Base-by-base conservation (phyloP, 495 filamentous ascomycete genomes). In the Penicillium soppii region DNA sequence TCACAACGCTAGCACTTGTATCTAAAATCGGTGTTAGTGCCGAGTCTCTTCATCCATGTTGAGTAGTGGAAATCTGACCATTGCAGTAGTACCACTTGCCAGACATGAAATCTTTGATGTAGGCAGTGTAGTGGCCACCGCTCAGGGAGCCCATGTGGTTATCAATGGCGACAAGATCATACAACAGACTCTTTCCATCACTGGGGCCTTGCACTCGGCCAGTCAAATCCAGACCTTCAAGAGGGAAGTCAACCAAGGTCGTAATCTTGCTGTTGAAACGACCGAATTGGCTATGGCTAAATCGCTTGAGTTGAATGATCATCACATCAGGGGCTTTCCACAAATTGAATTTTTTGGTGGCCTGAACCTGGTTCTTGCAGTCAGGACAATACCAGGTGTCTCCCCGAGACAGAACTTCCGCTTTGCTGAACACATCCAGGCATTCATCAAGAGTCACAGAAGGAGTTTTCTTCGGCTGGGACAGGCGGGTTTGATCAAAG, bases 271-370 rank as follows among this genome's bases (percentile, higher is more conserved):
- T 89, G 17, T 91, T 78, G 43, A 87, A 82, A 42, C 76, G 82
- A 23, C 74, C 75, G 54, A 82, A 84, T 36, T 54, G 49, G 17
- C 86, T 92, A 61, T 54, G 49, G 17, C 86, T 92, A 61, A 98
- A 98, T 15, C 94, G 82, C 77, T 98, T 98, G 5, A 98, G 79
- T 61, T 99, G 94, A 47, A 97, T 83, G 44, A 97, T 85, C 12
- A 98, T 77, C 45, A 97, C 92, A 66, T 98, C 94, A 7, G 94
- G 94, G 3, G 86, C 84, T 65, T 90, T 96, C 94, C 94, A 98
- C 3, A 98, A 78, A 63, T 97, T 90, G 25, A 98, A 91, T 59
- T 92, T 95, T 79, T 97, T 98, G 72, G 82, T 91, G 16, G 95
- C 94, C 20, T 89, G 83, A 8, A 88, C 84, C 59, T 95, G 87